These are phyloP conservation scores for Xylariaceae sp. DNA, from an alignment of 2,329 filamentous ascomycete species.

Conservation along the genomic window DNA sequence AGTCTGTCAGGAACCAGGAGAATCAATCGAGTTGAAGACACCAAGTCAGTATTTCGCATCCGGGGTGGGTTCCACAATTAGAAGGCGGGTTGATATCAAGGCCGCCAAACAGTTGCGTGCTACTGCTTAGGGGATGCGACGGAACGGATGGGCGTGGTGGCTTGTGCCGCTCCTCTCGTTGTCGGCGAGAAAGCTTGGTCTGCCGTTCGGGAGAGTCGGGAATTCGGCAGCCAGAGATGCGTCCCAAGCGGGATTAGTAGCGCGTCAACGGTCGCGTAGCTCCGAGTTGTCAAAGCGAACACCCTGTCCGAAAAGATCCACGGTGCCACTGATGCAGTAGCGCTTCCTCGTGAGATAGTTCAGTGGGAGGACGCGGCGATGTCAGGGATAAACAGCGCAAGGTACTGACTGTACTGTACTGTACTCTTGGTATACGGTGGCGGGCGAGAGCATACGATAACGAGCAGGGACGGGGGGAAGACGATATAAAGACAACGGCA, in stretches of 20 bases:
- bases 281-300: slow-evolving; percentile 1
- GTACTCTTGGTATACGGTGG: slow-evolving; percentile 19
- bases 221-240: slow-evolving; percentile 15
- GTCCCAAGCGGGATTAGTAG: slow-evolving; percentile 18
- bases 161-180: slow-evolving; percentile 2
- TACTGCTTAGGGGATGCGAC: slow-evolving; percentile 7
- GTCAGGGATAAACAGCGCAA: slow-evolving; percentile 20
- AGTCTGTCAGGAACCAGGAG: slow-evolving; percentile 31
- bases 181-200: slow-evolving; percentile 7
- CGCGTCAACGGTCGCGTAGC: slow-evolving; percentile 22
- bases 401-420: slow-evolving; percentile 2
- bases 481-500: slow-evolving; percentile 13
- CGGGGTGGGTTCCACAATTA: slow-evolving; percentile 20
- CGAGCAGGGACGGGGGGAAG: slow-evolving; percentile 8
- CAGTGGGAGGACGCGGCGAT: slow-evolving; percentile 16
- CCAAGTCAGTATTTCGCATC: slow-evolving; percentile 26
- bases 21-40: slow-evolving; percentile 25
- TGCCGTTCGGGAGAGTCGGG: slow-evolving; percentile 17
- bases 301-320: neutral
- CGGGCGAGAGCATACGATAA: slow-evolving; percentile 16
- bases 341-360: slow-evolving; percentile 14
- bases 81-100: slow-evolving; percentile 3
- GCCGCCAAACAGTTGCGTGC: slow-evolving; percentile 3
- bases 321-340: neutral
- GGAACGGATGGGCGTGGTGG: slow-evolving; percentile 1